Conservation (phyloP, 1,139 yeast species). For the Suhomyces bokatorum region DNA sequence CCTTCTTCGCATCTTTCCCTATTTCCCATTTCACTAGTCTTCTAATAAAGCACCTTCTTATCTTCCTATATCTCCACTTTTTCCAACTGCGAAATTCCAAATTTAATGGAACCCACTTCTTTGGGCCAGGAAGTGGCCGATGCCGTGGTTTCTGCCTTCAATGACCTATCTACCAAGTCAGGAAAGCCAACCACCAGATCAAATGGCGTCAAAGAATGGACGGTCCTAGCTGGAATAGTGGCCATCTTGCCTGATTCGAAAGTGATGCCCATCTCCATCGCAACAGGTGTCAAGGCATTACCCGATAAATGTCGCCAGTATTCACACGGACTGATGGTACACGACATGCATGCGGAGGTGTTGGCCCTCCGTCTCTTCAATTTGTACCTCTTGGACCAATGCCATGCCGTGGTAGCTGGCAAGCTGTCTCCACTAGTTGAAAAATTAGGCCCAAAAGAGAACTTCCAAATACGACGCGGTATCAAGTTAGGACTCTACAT, state of each 20-base stretch:
- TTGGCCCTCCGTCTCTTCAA: slow-evolving; percentile 72
- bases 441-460: slow-evolving; percentile 13
- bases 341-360: slow-evolving; percentile 90
- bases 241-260: slow-evolving; percentile 30
- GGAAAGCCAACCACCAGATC: slow-evolving; percentile 63
- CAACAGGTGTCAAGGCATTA: slow-evolving; percentile 82
- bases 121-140: slow-evolving; percentile 9
- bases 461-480: slow-evolving; percentile 31
- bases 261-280: slow-evolving; percentile 47
- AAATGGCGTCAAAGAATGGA: slow-evolving; percentile 77
- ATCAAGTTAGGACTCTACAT: slow-evolving; percentile 59
- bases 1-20: too few species aligned
- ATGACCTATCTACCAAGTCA: slow-evolving; percentile 21
- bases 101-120: neutral
- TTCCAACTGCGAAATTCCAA: too few species aligned
- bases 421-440: slow-evolving; percentile 19
- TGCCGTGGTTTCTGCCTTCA: slow-evolving; percentile 22
- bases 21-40: too few species aligned
- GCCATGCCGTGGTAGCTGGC: slow-evolving; percentile 12
- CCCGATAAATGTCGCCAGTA: slow-evolving; percentile 51
- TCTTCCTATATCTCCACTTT: too few species aligned
- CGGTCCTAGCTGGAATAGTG: slow-evolving; percentile 77
- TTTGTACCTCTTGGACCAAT: slow-evolving; percentile 35
- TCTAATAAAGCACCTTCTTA: too few species aligned
- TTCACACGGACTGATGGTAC: slow-evolving; percentile 63